phyloP scores from a whole-genome alignment of 352 stramenopile species.

The Phytopythium kandeliae region DNA sequence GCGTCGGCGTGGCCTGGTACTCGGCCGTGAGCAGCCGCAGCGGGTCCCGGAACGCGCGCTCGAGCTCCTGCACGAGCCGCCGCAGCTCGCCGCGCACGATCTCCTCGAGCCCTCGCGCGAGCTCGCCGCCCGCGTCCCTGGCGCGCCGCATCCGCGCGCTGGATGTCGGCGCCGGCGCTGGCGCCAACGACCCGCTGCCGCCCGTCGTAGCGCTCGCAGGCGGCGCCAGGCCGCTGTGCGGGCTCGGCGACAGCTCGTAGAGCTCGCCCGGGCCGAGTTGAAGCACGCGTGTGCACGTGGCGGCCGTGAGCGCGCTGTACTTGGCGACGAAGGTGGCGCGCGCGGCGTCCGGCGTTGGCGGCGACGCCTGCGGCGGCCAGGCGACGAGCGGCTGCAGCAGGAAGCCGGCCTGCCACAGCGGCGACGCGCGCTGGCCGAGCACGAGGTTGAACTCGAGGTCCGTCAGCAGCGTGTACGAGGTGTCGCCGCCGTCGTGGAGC shows the following conservation, averaged over 20 bases:
- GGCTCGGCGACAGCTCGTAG: slow-evolving; percentile 22
- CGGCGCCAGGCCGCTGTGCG: neutral
- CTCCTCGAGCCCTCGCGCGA: slow-evolving; percentile 20
- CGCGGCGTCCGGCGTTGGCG: slow-evolving; percentile 23
- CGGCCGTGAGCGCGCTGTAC: slow-evolving; percentile 33
- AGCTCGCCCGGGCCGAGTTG: slow-evolving; percentile 16
- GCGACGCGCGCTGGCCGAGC: slow-evolving; percentile 36
- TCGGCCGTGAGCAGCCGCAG: slow-evolving; percentile 44
- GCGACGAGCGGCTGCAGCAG: slow-evolving; percentile 44
- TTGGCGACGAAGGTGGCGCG: slow-evolving; percentile 49
- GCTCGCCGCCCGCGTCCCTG: neutral
- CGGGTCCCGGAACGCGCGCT: slow-evolving; percentile 30
- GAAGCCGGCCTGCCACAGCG: slow-evolving; percentile 36
- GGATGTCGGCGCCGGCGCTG: neutral
- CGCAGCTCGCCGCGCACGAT: slow-evolving; percentile 43
- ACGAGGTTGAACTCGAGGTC: slow-evolving; percentile 54
- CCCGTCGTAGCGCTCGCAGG: neutral
- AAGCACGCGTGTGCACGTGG: slow-evolving; percentile 40
- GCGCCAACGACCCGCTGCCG: neutral
- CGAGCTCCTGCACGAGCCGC: slow-evolving; percentile 40
- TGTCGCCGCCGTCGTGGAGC: slow-evolving; percentile 34
- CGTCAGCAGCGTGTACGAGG: slow-evolving; percentile 33
- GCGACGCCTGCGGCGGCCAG: neutral
- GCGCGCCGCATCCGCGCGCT: neutral
- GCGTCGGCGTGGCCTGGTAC: slow-evolving; percentile 49